Evolutionary conservation across 2,329 filamentous ascomycete genomes (phyloP), one percentile per base, ranked within the genome.

Genomic region (Colletotrichum cordylinicola): DNA sequence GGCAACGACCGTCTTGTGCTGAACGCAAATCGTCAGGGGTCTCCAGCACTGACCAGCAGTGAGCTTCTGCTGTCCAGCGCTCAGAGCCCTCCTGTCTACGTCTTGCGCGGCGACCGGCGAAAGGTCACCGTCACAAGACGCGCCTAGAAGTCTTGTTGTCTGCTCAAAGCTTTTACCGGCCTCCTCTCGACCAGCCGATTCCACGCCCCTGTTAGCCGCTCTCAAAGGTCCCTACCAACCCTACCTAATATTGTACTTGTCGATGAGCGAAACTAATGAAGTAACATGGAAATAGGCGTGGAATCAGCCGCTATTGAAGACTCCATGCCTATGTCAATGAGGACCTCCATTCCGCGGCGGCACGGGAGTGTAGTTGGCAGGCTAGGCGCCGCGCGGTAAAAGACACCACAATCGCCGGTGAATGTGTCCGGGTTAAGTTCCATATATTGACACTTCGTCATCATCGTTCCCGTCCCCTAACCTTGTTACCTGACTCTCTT

Each of bases 401-500:
- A 52, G n/a, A 52, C 2, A 8, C 43, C 2, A 21, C n/a, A 21
- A 21, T 52, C n/a, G 12, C 43, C 43, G 43, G 13, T 3, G 10
- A 21, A 21, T 4, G 43, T 21, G 10, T 52, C 8, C 43, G 10
- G 6, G 2, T 52, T 52, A 4, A 13, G 43, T 21, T 52, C 43
- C 43, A 52, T 52, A 52, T 52, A 52, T 52, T 52, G 10, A 21
- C 21, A 21, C 43, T 13, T 24, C n/a, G 2, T 12, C 43, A 52
- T 48, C n/a, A 8, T 2, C 43, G 18, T 8, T 52, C n/a, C 1
- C 12, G 0, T 6, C 10, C 3, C 6, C 7, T 12, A 7, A 21
- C 2, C 9, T 18, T 48, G 39, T 21, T 4, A 5, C 18, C 9
- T 12, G n/a, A 18, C 9, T 12, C 43, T 48, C 24, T n/a, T n/a